A percentile compares a stretch with the other conserved stretches of the same genome.
phyloP scores from a whole-genome alignment of 202 grass and related monocot genomes.

The Tripidium arundinaceum region DNA sequence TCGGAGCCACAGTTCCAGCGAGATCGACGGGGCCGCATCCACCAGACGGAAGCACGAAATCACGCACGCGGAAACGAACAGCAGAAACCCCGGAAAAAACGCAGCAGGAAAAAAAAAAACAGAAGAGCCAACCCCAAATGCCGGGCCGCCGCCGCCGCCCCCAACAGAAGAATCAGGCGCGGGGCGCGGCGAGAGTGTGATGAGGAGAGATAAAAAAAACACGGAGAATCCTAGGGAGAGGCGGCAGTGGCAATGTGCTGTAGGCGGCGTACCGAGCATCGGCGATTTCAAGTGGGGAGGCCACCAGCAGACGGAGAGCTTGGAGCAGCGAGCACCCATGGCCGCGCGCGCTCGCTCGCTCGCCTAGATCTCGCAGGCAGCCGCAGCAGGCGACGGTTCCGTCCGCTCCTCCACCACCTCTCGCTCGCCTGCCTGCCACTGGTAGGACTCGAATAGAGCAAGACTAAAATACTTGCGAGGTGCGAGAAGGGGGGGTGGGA shows the following conservation, averaged over 20 bases:
- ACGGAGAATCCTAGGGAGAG: background rate
- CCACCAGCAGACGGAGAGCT: conserved; percentile 80
- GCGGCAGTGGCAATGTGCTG: conserved; percentile 1
- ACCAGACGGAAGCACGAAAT: background rate
- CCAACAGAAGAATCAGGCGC: background rate
- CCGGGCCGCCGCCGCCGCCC: background rate
- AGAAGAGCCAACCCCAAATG: conserved; percentile 28
- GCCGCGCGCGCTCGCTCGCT: background rate
- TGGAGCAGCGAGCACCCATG: conserved; percentile 92
- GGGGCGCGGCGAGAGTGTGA: background rate
- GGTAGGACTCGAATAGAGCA: conserved; percentile 45
- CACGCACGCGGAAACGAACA: conserved; percentile 6
- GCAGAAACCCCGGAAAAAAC: conserved; percentile 18
- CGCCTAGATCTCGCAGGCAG: conserved; percentile 32
- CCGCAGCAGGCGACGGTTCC: conserved; percentile 18
- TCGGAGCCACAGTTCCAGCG: conserved; percentile 30
- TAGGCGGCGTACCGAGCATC: conserved; percentile 36
- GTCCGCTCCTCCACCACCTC: conserved; percentile 16
- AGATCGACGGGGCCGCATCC: conserved; percentile 23
- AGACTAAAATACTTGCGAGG: conserved; percentile 36
- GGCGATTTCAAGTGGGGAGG: conserved; percentile 69
- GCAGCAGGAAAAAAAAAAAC: background rate
- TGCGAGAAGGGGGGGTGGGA: background rate
- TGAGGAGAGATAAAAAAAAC: background rate
- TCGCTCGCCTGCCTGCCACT: conserved; percentile 19